phyloP scores from a whole-genome alignment of 31 red algal species.

The Pterothamnion heteromorphum region DNA sequence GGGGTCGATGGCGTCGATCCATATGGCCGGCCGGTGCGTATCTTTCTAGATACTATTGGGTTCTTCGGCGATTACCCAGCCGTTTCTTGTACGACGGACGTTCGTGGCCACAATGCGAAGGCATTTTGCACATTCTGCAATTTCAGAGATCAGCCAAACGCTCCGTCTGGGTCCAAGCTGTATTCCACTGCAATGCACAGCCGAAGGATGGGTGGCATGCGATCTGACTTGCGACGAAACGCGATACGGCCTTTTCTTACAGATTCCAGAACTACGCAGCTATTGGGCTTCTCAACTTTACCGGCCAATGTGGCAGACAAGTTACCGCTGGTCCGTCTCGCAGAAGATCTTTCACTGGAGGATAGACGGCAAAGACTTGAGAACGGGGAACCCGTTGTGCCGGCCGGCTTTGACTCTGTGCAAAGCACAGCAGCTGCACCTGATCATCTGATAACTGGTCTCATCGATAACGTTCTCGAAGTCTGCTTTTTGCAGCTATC shows the following conservation, averaged over 20 bases:
- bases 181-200: neutral
- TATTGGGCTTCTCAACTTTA: neutral
- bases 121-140: too few species aligned
- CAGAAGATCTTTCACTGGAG: neutral
- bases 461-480: neutral
- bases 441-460: neutral
- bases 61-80: neutral
- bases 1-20: neutral
- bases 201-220: neutral
- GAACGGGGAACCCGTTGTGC: neutral
- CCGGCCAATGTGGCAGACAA: neutral
- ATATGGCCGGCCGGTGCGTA: neutral
- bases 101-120: too few species aligned
- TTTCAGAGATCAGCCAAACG: neutral
- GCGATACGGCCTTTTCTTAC: neutral
- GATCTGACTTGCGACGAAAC: neutral
- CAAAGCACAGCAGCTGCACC: conserved; percentile 4
- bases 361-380: neutral
- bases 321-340: neutral
- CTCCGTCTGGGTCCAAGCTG: neutral
- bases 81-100: neutral
- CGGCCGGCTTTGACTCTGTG: neutral
- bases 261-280: neutral
- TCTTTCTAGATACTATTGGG: neutral
- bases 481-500: neutral